Evolutionary conservation across 148 eudicot species (phyloP).

Genomic region (Euryodendron excelsum): DNA sequence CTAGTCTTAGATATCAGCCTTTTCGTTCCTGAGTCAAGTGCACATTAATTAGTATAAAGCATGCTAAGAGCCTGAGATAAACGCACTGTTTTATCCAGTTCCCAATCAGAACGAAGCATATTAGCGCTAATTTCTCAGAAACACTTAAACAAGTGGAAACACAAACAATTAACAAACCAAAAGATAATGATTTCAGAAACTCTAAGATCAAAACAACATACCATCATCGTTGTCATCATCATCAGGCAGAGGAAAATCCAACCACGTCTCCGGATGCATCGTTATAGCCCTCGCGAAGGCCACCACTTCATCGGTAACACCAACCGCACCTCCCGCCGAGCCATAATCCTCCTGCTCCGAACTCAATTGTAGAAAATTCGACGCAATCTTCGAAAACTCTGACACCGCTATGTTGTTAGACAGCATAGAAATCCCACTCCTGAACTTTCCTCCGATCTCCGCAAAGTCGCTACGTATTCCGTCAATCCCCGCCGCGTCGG

Average conservation of each 20-base stretch:
- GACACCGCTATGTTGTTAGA: slow-evolving; percentile 59
- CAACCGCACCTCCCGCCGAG: slow-evolving; percentile 46
- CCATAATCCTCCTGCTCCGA: slow-evolving; percentile 50
- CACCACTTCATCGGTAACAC: slow-evolving; percentile 82
- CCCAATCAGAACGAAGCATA: background rate
- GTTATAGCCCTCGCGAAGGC: slow-evolving; percentile 64
- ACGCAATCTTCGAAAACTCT: slow-evolving; percentile 72
- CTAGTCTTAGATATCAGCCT: background rate
- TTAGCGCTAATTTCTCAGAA: background rate
- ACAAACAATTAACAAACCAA: background rate
- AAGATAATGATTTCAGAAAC: background rate
- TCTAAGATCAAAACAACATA: slow-evolving; percentile 8
- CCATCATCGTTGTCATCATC: slow-evolving; percentile 54
- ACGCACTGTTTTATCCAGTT: background rate
- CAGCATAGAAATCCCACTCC: slow-evolving; percentile 67
- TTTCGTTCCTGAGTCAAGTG: background rate
- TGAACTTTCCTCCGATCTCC: slow-evolving; percentile 83
- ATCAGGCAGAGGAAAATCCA: slow-evolving; percentile 81
- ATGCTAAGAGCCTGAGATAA: no score
- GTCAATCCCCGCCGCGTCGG: slow-evolving; percentile 27
- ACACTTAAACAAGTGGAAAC: background rate
- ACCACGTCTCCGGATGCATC: slow-evolving; percentile 95
- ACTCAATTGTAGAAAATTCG: slow-evolving; percentile 60
- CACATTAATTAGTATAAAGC: background rate
- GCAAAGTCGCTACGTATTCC: slow-evolving; percentile 68